Base-by-base conservation (phyloP, 306 rosid species). In the Trifolium repens region DNA sequence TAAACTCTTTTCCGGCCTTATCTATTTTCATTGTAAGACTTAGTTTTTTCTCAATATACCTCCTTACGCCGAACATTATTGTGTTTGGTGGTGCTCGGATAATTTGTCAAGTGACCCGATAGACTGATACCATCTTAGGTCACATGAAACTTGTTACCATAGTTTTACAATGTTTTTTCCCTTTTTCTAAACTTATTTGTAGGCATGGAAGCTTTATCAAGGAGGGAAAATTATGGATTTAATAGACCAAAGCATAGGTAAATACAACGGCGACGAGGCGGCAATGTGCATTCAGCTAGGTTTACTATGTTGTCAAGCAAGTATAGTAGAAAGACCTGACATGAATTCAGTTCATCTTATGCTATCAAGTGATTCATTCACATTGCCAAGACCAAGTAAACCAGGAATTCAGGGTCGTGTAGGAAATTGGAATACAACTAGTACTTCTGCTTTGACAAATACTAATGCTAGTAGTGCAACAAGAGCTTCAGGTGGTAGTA, bases 201-300 rank as follows among this genome's bases (percentile, higher is more conserved):
- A 91, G 98, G 83, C 97, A 74, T 93, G 98, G 98, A 82, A 24
- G 72, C 93, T 93, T 9, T 82, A 87, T 81, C 87, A 91, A 84
- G 83, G 50, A 80, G 89, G 96, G 60, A 87, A 75, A 71, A 9
- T 77, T 17, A 57, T 91, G 83, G 97, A 93, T 57, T 22, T 89
- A 72, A 77, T 88, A 22, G 98, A 93, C 67, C 78, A 89, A 54
- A 67, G 35, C 76, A 79, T 89, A 10, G 67, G 46, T 27, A 91
- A 76, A 79, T 88, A 57, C 91, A 85, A 89, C 53, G 71, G 54
- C 14, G 92, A 89, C 53, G 98, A 93, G 82, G 97, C 87, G 53
- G 97, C 97, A 34, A 91, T 91, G 96, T 91, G 96, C 85, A 77
- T 88, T 78, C 98, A 93, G 64, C 83, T 93, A 24, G 98, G 98